Evolutionary conservation across 768 basidiomycete genomes (phyloP).

Genomic region (Hortiboletus flavorubellus): DNA sequence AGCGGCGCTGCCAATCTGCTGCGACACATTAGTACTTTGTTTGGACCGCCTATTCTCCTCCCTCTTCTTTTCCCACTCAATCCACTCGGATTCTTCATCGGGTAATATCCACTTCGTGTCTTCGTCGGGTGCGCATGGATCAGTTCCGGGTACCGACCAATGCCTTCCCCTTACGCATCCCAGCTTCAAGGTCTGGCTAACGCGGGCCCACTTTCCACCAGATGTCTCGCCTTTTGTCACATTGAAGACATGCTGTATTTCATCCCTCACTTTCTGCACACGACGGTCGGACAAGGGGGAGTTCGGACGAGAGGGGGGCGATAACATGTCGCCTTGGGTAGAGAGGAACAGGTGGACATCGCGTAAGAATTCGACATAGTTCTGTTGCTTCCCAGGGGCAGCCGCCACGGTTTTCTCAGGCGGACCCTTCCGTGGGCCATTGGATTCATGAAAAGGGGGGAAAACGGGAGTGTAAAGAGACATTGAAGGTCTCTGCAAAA

Average conservation of each 20-base stretch:
- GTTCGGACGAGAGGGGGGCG: conserved; percentile 33
- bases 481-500: conserved; percentile 16
- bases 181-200: conserved; percentile 40
- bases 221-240: conserved; percentile 38
- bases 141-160: conserved; percentile 23
- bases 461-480: conserved; percentile 36
- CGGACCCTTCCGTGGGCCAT: conserved; percentile 4
- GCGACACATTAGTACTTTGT: conserved; percentile 14
- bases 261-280: conserved; percentile 33
- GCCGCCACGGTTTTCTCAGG: background rate
- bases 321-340: conserved; percentile 31
- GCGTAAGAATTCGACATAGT: conserved; percentile 26
- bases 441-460: conserved; percentile 19
- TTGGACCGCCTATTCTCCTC: conserved; percentile 18
- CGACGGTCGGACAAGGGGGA: conserved; percentile 28
- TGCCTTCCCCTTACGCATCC: conserved; percentile 38
- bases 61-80: conserved; percentile 40
- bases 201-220: conserved; percentile 45
- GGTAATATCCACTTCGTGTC: conserved; percentile 37
- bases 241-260: conserved; percentile 35
- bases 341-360: conserved; percentile 33
- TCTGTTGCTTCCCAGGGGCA: conserved; percentile 10
- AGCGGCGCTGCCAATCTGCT: background rate
- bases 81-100: conserved; percentile 48
- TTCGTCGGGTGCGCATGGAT: conserved; percentile 22